phyloP scores from a whole-genome alignment of 108 stramenopile species.

The Skeletonema marinoi region DNA sequence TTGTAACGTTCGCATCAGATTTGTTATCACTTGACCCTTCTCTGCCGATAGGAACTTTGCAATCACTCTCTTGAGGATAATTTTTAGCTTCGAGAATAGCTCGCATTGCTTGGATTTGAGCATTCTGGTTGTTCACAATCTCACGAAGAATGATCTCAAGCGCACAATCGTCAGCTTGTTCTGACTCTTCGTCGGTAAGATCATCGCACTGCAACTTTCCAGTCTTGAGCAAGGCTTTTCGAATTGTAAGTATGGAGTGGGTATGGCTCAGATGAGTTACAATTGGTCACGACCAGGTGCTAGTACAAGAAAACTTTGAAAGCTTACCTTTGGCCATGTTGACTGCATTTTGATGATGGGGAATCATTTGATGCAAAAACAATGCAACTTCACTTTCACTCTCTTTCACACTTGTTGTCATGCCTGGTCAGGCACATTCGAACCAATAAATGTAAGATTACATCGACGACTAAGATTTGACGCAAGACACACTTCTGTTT shows the following conservation, averaged over 20 bases:
- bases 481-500: neutral
- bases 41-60: slow-evolving; percentile 27
- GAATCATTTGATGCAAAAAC: slow-evolving; percentile 92
- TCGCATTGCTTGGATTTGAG: slow-evolving; percentile 82
- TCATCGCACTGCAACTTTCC: slow-evolving; percentile 52
- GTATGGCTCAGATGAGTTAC: neutral
- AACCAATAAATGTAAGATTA: neutral
- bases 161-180: slow-evolving; percentile 46
- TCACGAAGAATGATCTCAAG: slow-evolving; percentile 60
- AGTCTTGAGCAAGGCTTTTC: slow-evolving; percentile 50
- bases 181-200: slow-evolving; percentile 42
- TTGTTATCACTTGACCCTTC: neutral
- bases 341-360: slow-evolving; percentile 91
- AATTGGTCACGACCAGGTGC: neutral
- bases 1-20: neutral
- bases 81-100: slow-evolving; percentile 51
- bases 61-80: slow-evolving; percentile 45
- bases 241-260: too few relatives aligned
- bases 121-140: slow-evolving; percentile 77
- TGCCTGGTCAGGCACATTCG: neutral
- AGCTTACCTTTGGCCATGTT: slow-evolving; percentile 86
- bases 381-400: slow-evolving; percentile 30
- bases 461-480: neutral
- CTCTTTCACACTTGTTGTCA: slow-evolving; percentile 51
- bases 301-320: neutral